Evolutionary conservation across 768 basidiomycete genomes (phyloP), one percentile per base, ranked within the genome.

Genomic region (Kwoniella mangroviensis): DNA sequence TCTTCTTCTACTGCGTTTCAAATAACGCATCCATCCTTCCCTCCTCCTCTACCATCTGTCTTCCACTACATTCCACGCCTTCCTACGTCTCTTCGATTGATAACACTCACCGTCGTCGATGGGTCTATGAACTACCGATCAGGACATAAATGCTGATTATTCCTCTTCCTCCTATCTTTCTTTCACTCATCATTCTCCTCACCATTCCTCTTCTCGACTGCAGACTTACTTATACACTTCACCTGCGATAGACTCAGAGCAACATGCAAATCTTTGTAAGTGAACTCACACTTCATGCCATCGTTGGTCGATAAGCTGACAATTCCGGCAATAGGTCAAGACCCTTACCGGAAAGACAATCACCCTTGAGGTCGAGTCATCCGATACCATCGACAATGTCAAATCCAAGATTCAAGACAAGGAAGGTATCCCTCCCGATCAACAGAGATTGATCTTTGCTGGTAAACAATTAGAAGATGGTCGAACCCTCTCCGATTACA

Each of bases 291-390:
- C 13, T 41, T 60, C 1, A 7, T 51, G 9, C 11, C 49, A 15
- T 41, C 12, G 34, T 49, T 51, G 13, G 26, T 51, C 13, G 40
- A 52, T 22, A 19, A 28, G 70, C 59, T 63, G 28, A 72, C 56
- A 56, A 19, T n/a, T 19, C 28, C 57, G 52, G 49, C 12, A 41
- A 53, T 43, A 74, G 73, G 73, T 98, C 65, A 97, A 93, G 86
- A 93, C 93, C 66, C 92, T 96, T 79, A 96, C 94, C 89, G 94
- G 93, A 84, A 97, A 97, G 88, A 97, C 95, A 79, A 94, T 95
- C 87, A 95, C 93, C 82, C 74, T 79, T 28, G 93, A 95, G 81
- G 93, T 94, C 49, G 92, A 94, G 84, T 93, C 92, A 0, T 92
- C 91, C 0, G 92, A 94, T 82, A 94, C 93, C 9, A 94, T 95